phyloP scores from a whole-genome alignment of 208 protist species.

The Lotmaria passim region DNA sequence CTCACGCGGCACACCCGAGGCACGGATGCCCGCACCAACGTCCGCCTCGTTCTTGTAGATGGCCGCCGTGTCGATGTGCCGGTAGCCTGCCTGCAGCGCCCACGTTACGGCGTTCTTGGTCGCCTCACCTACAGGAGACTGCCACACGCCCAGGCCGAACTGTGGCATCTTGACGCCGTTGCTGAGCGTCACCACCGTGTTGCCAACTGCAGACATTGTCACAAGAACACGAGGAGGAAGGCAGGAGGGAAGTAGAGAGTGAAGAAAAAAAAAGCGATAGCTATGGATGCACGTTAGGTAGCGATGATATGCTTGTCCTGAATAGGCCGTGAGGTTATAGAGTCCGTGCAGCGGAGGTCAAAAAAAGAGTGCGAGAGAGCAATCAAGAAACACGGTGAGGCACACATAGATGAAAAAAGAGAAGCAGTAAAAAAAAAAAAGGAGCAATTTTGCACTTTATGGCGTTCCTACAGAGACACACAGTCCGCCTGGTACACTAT shows the following conservation, averaged over 20 bases:
- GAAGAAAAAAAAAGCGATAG: not conserved
- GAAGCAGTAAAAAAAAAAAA: no score
- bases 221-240: not conserved
- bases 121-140: conserved; percentile 42
- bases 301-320: no score
- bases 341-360: no score
- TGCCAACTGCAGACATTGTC: conserved; percentile 25
- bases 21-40: conserved; percentile 71
- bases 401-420: no score
- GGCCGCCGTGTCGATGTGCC: conserved; percentile 87
- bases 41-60: conserved; percentile 91
- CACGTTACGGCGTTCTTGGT: conserved; percentile 50
- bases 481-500: no score
- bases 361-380: no score
- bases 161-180: conserved; percentile 85
- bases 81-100: conserved; percentile 79
- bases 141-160: conserved; percentile 87
- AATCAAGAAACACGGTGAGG: no score
- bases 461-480: no score
- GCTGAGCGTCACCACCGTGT: conserved; percentile 42
- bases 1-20: conserved; percentile 63
- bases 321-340: no score
- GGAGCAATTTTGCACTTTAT: no score
- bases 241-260: not conserved
- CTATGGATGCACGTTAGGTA: no score